Conservation (phyloP, 306 rosid species). For the Casuarina cunninghamiana region DNA sequence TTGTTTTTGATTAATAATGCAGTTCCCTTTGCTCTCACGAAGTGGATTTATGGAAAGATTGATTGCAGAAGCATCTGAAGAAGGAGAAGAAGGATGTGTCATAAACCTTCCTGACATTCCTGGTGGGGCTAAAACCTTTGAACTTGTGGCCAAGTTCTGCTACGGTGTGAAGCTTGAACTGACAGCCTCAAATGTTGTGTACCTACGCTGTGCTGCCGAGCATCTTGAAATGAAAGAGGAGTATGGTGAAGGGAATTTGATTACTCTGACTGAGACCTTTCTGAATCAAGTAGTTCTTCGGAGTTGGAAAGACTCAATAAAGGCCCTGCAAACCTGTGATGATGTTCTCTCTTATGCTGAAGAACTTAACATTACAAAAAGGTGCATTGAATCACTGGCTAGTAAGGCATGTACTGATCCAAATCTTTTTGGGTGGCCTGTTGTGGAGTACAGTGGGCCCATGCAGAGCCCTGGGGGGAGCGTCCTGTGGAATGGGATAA, state of each 20-base stretch:
- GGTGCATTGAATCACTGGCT: conserved; percentile 92
- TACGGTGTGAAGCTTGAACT: conserved; percentile 96
- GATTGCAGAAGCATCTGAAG: conserved; percentile 79
- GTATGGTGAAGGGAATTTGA: conserved; percentile 82
- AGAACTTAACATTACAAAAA: conserved; percentile 69
- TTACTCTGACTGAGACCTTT: conserved; percentile 68
- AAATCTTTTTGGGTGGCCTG: conserved; percentile 94
- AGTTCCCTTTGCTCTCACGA: conserved; percentile 99
- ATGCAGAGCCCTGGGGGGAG: conserved; percentile 99
- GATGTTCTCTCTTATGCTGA: conserved; percentile 62
- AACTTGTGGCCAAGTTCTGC: conserved; percentile 92
- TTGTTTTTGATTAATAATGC: conserved; percentile 38
- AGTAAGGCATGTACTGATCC: conserved; percentile 88
- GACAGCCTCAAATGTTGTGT: conserved; percentile 85
- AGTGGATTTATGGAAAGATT: conserved; percentile 84
- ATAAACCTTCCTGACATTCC: conserved; percentile 70
- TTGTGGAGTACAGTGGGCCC: conserved; percentile 89
- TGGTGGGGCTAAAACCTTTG: conserved; percentile 90
- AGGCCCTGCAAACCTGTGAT: conserved; percentile 82
- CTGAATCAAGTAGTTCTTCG: conserved; percentile 77
- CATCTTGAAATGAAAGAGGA: conserved; percentile 94
- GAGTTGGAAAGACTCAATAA: conserved; percentile 91
- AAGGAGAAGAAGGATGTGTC: conserved; percentile 60
- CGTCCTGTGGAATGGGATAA: conserved; percentile 97
- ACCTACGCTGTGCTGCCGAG: conserved; percentile 91